These are phyloP conservation scores for Starmerella bombi DNA, from an alignment of 805 yeast genomes.

Conservation along the genomic window DNA sequence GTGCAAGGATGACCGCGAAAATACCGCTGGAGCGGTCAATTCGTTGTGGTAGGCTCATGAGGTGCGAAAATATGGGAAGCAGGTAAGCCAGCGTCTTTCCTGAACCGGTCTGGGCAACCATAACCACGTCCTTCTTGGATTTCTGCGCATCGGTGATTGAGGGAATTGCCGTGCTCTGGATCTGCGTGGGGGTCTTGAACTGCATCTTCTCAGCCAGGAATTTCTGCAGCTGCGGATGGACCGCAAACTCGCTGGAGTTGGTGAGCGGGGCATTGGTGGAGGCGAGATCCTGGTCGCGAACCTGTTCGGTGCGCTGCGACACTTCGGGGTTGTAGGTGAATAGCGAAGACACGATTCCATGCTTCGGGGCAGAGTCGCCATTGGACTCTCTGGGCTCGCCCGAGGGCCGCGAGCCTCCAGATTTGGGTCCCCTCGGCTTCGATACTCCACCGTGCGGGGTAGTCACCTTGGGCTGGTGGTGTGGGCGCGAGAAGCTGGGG, in stretches of 20 bases:
- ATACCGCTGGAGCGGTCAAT: conserved; percentile 43
- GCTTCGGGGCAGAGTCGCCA: conserved; percentile 4
- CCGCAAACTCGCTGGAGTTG: conserved; percentile 35
- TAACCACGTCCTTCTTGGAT: conserved; percentile 52
- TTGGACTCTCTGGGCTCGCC: neutral
- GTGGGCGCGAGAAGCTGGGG: neutral
- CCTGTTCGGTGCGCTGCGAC: neutral
- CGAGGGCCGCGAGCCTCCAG: conserved; percentile 12
- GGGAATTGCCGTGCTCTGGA: conserved; percentile 75
- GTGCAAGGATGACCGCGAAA: conserved; percentile 78
- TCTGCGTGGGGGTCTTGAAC: conserved; percentile 54
- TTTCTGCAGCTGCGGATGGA: conserved; percentile 3
- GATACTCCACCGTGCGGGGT: neutral
- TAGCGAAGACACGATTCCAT: conserved; percentile 60
- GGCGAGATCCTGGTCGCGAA: conserved; percentile 17
- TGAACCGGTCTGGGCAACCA: conserved; percentile 96
- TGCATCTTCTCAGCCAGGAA: conserved; percentile 10
- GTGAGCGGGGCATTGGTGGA: conserved; percentile 83
- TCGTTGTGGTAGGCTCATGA: conserved; percentile 38
- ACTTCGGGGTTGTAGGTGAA: conserved; percentile 57
- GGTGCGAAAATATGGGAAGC: conserved; percentile 64
- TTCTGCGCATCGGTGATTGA: conserved; percentile 29
- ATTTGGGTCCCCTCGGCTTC: conserved; percentile 14
- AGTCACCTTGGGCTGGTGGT: no score
- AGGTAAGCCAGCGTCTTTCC: conserved; percentile 88